Evolutionary conservation across 257 asterid species (phyloP), one percentile per base, ranked within the genome.

Genomic region (Handroanthus guayacan): DNA sequence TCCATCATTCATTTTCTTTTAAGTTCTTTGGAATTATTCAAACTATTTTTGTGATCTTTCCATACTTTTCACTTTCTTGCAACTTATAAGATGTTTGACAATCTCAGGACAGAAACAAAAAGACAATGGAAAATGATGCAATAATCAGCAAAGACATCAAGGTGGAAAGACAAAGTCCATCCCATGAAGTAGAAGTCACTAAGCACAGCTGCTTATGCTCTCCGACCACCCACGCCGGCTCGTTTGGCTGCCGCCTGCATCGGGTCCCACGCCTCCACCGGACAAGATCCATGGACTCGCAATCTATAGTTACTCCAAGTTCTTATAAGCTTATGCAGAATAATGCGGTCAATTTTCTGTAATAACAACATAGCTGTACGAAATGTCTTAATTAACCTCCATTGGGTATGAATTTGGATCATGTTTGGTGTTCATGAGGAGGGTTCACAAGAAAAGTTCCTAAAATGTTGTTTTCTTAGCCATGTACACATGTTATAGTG

Each of bases 221-320:
- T 51, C 91, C 92, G 3, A 87, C 92, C 65, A 86, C 91, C 47
- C 92, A 89, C 67, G 81, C 87, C 36, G 92, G 92, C 71, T 86
- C 89, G 5, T 89, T 86, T 38, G 82, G 91, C 1, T 89, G 95
- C 57, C 81, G 91, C 77, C 88, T 86, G 48, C 95, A 89, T 48
- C 87, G 89, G 3, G 52, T 76, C 37, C 85, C 80, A 1, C 66
- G 75, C 75, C 86, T 86, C 48, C 82, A 78, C 39, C 76, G 92
- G 74, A 81, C 85, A 48, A 89, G 85, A 71, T 87, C 89, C 83
- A 79, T 78, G 5, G 86, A 57, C 54, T 48, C 87, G 6, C 84
- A 71, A n/a, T 66, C 84, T 2, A 80, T 80, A 70, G 74, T 72
- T 66, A 74, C 16, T 48, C 69, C 50, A 8, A 38, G 31, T 70